Base-by-base conservation (phyloP, 129 eudicot species). In the Erigeron canadensis region DNA sequence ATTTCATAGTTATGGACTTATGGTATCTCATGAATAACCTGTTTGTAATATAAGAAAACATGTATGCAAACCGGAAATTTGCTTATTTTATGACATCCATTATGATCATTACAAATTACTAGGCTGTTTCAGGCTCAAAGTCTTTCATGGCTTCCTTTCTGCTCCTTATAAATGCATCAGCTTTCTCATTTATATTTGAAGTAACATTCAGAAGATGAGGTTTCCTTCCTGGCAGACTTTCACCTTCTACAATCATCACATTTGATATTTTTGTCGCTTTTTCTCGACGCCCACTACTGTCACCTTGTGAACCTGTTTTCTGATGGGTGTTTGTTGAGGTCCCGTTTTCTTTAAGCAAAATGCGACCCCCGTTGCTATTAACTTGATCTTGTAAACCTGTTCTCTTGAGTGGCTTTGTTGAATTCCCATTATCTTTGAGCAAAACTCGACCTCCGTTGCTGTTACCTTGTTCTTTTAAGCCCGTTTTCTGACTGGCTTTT, bases 141-240 rank as follows among this genome's bases (percentile, higher is more conserved):
- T 39, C 70, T 47, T 69, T 63, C 75, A 76, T 78, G 66, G 82
- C 77, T 71, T 78, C 77, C 12, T 71, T 78, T 39, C 43, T 71
- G 72, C 82, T 78, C 67, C 77, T 78, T 78, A 78, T 78, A 58
- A 78, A 78, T 7, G 59, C 82, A 78, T 71, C 82, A 18, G 82
- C 82, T 63, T 78, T 78, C 77, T 78, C 77, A 45, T 78, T 78
- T 23, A 78, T 78, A 56, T 78, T 78, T 15, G 77, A 71, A 71
- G 77, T 17, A 55, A 71, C 82, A 54, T 18, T 55, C 61, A 78
- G 50, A 63, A 71, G 73, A 78, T 71, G 82, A 64, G 13, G 82
- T 23, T 28, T 65, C 46, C 82, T 78, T 71, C 77, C 67, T 45
- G 77, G 73, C 77, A 78, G 56, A 43, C 15, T 48, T 53, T 6